Conservation (phyloP, 208 protist species). For the Polymyxa betae region DNA sequence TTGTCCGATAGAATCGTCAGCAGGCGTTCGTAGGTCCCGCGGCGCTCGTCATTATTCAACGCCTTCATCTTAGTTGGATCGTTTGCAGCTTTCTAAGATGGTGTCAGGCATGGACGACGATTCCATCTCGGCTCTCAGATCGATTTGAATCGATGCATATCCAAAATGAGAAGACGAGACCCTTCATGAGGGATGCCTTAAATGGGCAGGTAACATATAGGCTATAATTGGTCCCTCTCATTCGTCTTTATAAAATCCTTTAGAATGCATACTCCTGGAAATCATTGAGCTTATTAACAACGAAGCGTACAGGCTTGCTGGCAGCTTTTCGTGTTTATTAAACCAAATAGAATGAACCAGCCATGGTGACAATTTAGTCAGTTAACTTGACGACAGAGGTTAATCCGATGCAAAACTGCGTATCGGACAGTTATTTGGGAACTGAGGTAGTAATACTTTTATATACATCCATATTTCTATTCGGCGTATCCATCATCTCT, state of each 20-base stretch:
- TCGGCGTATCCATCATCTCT: too few species aligned
- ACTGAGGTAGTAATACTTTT: not conserved
- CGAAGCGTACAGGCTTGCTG: not conserved
- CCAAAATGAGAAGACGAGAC: not conserved
- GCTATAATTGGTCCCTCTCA: not conserved
- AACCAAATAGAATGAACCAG: not conserved
- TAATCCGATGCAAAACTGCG: not conserved
- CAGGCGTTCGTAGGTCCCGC: not conserved
- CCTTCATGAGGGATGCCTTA: not conserved
- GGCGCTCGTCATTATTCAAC: not conserved
- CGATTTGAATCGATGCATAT: not conserved
- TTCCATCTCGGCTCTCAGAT: not conserved
- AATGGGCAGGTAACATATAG: not conserved
- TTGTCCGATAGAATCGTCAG: not conserved
- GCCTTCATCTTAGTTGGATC: not conserved
- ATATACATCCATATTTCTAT: too few species aligned
- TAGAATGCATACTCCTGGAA: too few species aligned
- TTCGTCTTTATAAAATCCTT: not conserved
- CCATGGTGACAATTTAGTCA: not conserved
- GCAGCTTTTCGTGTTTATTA: not conserved
- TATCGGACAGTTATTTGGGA: not conserved
- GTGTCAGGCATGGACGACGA: not conserved
- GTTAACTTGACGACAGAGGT: not conserved
- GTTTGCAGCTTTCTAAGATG: too few species aligned
- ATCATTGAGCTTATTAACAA: not conserved